A percentile compares a stretch with the other conserved stretches of the same genome.
Evolutionary conservation across 345 rosid species (phyloP).

Genomic region (Cardamine resedifolia): DNA sequence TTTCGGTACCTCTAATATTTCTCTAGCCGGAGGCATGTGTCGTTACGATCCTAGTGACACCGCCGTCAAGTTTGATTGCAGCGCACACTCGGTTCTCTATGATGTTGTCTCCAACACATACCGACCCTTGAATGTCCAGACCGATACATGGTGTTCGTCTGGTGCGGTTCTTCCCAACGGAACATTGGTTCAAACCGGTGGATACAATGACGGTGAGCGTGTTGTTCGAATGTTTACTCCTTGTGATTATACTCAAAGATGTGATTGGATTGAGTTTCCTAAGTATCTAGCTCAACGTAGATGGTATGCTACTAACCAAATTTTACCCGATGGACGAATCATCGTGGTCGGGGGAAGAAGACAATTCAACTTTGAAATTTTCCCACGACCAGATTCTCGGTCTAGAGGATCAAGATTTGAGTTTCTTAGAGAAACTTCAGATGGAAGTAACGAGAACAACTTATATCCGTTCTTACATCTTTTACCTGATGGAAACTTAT

Average conservation of each 20-base stretch:
- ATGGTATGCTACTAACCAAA: conserved; percentile 81
- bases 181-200: conserved; percentile 76
- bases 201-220: conserved; percentile 58
- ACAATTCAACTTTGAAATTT: conserved; percentile 69
- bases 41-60: conserved; percentile 40
- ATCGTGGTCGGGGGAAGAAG: conserved; percentile 76
- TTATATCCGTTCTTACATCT: conserved; percentile 85
- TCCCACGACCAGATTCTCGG: conserved; percentile 34
- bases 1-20: conserved; percentile 65
- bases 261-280: conserved; percentile 75
- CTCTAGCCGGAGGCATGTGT: conserved; percentile 58
- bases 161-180: conserved; percentile 67
- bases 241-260: conserved; percentile 38
- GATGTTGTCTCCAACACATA: conserved; percentile 57
- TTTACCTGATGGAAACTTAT: conserved; percentile 81
- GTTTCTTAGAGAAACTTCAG: conserved; percentile 55
- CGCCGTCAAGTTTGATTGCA: conserved; percentile 51
- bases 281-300: conserved; percentile 51
- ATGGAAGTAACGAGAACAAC: conserved; percentile 60
- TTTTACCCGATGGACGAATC: conserved; percentile 68
- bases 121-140: conserved; percentile 59
- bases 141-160: conserved; percentile 90
- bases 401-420: conserved; percentile 30
- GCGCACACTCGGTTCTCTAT: conserved; percentile 73
- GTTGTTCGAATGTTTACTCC: conserved; percentile 55